A percentile compares a stretch with the other conserved stretches of the same genome.
Conservation (phyloP, 768 basidiomycete genomes). For the Aureoboletus auriporus region DNA sequence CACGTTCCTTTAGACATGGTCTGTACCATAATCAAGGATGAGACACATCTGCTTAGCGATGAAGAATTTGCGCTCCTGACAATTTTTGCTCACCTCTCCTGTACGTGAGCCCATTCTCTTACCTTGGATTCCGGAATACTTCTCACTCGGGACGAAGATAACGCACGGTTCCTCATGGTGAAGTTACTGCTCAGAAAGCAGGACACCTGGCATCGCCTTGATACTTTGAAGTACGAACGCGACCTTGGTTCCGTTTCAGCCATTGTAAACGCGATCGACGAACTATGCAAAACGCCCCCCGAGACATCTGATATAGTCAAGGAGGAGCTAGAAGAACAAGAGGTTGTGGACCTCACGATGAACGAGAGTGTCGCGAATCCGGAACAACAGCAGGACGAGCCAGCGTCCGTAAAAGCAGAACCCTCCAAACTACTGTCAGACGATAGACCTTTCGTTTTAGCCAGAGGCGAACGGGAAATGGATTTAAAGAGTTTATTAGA, state of each 20-base stretch:
- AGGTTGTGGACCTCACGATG: constrained; percentile 35
- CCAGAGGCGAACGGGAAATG: constrained; percentile 38
- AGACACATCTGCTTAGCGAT: constrained; percentile 48
- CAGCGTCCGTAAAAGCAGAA: constrained; percentile 4
- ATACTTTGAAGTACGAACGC: constrained; percentile 37
- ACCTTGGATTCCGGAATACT: neutral
- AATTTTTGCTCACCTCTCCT: constrained; percentile 42
- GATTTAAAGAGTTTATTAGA: constrained; percentile 38
- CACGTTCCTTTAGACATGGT: constrained; percentile 48
- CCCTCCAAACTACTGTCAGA: neutral
- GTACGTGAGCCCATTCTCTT: constrained; percentile 35
- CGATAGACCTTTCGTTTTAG: constrained; percentile 29
- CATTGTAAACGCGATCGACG: constrained; percentile 40
- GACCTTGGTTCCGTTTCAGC: constrained; percentile 38
- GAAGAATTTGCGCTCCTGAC: constrained; percentile 44
- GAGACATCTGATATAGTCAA: constrained; percentile 4
- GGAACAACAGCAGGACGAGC: constrained; percentile 4
- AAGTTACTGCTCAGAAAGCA: constrained; percentile 60
- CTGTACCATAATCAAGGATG: constrained; percentile 44
- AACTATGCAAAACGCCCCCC: constrained; percentile 32
- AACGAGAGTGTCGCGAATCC: constrained; percentile 19
- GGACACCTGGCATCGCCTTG: constrained; percentile 50
- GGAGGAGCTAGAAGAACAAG: constrained; percentile 22
- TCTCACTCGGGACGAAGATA: constrained; percentile 34
- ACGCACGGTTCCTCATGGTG: constrained; percentile 58